Conservation (phyloP, 179 eudicot genomes). For the Silene noctiflora region DNA sequence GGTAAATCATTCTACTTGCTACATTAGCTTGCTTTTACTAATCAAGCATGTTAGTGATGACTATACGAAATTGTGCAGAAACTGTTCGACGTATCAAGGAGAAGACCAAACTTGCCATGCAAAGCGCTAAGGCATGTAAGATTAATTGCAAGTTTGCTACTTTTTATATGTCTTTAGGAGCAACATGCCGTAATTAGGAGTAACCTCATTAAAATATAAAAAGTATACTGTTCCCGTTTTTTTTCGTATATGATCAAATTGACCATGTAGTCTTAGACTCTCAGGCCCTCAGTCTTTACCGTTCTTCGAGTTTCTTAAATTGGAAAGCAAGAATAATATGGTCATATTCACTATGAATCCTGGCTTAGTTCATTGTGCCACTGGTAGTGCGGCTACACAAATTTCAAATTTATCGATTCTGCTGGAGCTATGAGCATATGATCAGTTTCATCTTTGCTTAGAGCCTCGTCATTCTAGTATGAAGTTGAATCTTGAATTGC, state of each 20-base stretch:
- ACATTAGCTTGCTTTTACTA: neutral
- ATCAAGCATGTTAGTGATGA: neutral
- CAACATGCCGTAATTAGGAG: conserved; percentile 2
- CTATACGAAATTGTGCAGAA: conserved; percentile 49
- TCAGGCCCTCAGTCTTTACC: neutral
- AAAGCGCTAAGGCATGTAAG: conserved; percentile 92
- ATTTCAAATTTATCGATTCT: neutral
- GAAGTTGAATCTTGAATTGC: neutral
- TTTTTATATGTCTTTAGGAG: conserved; percentile 12
- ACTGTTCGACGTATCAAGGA: conserved; percentile 65
- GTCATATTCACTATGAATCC: no score
- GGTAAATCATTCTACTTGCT: conserved; percentile 38
- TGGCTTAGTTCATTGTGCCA: no score
- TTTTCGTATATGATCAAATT: no score
- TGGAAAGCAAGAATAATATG: neutral
- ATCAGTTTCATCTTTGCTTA: conserved; percentile 4
- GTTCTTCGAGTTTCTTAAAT: neutral
- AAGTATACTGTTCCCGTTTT: no score
- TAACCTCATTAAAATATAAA: neutral
- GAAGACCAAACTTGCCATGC: conserved; percentile 91
- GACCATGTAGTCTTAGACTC: no score
- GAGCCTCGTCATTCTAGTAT: neutral
- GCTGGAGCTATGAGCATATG: neutral
- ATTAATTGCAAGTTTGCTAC: conserved; percentile 27
- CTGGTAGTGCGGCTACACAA: no score